Evolutionary conservation across 805 yeast species (phyloP), one percentile per base, ranked within the genome.

Genomic region (Wickerhamomyces rabaulensis): DNA sequence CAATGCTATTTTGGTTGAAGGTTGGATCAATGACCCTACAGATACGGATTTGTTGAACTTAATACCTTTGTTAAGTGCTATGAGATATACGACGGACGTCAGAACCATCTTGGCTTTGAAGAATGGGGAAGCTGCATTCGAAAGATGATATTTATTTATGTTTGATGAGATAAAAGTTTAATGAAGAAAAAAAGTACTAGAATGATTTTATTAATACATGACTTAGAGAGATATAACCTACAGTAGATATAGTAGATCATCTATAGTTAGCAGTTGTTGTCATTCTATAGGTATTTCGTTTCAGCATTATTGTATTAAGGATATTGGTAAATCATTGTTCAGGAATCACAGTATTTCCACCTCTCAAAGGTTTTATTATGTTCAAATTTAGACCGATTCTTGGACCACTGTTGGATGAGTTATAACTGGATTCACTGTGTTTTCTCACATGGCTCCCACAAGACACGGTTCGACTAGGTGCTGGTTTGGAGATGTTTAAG

Each of bases 11-110:
- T 82, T 85, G 69, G 89, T 94, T 7, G 97, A 91, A 66, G 98
- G 99, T 40, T 94, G 99, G 99, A 89, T 94, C 52, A 88, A 87
- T 60, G 99, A 94, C 65, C 96, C 95, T n/a, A 78, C 84, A 33
- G 99, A 94, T 61, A 71, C 82, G 20, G 96, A 89, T 58, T 69
- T 94, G 48, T 69, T 94, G 65, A 82, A 89, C 56, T 67, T 94
- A 44, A 64, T 94, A 39, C 98, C 99, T 2, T 68, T 94, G 59
- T 67, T 89, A 39, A 78, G 82, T 57, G 83, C 92, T 23, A 66
- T 94, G 57, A 74, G 96, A 48, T 78, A 80, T 52, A 81, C 92
- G 23, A 81, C 89, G 9, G 99, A 92, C 64, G 97, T 92, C 20
- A 71, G 97, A 53, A 78, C 78, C 31, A 70, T 92, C 2, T 68